Percentiles rank a stretch among this genome's conserved stretches.
Evolutionary conservation across 2,329 filamentous ascomycete species (phyloP).

Genomic region (Aciculosporium take): DNA sequence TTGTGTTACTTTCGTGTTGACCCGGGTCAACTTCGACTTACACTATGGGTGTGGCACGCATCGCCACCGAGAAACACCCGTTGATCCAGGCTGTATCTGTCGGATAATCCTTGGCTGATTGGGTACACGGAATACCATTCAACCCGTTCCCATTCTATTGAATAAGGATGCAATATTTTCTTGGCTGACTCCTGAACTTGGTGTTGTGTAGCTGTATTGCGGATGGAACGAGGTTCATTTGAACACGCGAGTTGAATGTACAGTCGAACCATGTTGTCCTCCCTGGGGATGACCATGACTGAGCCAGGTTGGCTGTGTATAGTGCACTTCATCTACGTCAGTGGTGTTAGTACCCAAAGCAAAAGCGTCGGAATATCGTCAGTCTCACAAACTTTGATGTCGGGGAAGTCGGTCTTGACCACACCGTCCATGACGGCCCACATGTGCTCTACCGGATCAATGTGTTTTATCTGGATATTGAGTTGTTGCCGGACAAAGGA

Average conservation of each 20-base stretch:
- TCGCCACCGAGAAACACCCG: slow-evolving; percentile 64
- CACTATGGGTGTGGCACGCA: slow-evolving; percentile 66
- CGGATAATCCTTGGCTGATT: slow-evolving; percentile 59
- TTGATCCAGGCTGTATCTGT: slow-evolving; percentile 51
- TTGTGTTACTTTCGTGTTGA: not conserved
- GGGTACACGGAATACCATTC: slow-evolving; percentile 69
- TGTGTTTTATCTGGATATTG: slow-evolving; percentile 55
- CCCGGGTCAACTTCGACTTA: slow-evolving; percentile 23
- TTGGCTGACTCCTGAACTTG: slow-evolving; percentile 53
- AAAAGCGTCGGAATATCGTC: not conserved
- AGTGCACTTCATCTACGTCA: slow-evolving; percentile 51
- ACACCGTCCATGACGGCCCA: slow-evolving; percentile 69
- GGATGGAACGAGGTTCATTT: slow-evolving; percentile 44
- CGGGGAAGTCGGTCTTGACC: slow-evolving; percentile 58
- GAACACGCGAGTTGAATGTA: slow-evolving; percentile 55
- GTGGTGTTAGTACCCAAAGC: slow-evolving; percentile 17
- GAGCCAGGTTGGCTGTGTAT: slow-evolving; percentile 62
- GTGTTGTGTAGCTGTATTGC: slow-evolving; percentile 46
- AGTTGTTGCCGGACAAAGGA: slow-evolving; percentile 51
- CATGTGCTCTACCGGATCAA: slow-evolving; percentile 55
- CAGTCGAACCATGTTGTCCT: slow-evolving; percentile 52
- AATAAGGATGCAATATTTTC: slow-evolving; percentile 51
- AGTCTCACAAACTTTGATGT: slow-evolving; percentile 46
- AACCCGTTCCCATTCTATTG: slow-evolving; percentile 50
- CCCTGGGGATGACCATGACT: slow-evolving; percentile 67